A percentile compares a stretch with the other conserved stretches of the same genome.
Conservation (phyloP, 2,329 filamentous ascomycete species). For the Diaporthe ilicicola region DNA sequence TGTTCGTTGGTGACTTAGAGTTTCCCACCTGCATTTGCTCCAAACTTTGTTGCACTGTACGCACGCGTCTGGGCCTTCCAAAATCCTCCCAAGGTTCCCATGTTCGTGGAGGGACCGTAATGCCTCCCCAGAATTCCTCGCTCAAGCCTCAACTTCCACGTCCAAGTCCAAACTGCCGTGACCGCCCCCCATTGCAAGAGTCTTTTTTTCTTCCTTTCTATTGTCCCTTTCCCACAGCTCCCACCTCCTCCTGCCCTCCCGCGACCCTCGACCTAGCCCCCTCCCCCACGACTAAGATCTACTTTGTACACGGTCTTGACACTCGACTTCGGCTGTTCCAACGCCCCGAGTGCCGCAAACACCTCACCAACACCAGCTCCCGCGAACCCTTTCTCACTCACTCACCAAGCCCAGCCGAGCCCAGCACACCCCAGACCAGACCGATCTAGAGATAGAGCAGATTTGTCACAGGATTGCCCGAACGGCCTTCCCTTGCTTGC, state of each 20-base stretch:
- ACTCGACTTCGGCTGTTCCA: constrained; percentile 23
- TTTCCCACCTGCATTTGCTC: constrained; percentile 21
- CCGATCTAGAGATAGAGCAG: constrained; percentile 24
- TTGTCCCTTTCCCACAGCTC: neutral
- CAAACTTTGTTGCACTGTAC: constrained; percentile 15
- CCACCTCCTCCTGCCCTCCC: neutral
- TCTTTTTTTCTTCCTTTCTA: neutral
- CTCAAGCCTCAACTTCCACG: constrained; percentile 1
- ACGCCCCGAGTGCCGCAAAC: constrained; percentile 21
- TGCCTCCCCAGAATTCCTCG: constrained; percentile 6
- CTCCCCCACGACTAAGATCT: constrained; percentile 11
- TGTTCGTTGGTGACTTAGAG: neutral
- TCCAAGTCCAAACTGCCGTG: constrained; percentile 1
- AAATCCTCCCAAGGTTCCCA: neutral
- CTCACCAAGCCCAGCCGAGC: neutral
- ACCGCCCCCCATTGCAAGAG: neutral
- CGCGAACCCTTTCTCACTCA: neutral
- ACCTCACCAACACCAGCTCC: constrained; percentile 8
- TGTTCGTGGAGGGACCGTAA: neutral
- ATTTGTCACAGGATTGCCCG: constrained; percentile 20
- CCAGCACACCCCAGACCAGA: neutral
- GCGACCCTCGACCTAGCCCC: neutral
- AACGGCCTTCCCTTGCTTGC: constrained; percentile 17
- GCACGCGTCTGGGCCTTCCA: constrained; percentile 3
- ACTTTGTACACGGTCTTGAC: constrained; percentile 3